Conservation (phyloP, 345 rosid genomes). For the Acer negundo region DNA sequence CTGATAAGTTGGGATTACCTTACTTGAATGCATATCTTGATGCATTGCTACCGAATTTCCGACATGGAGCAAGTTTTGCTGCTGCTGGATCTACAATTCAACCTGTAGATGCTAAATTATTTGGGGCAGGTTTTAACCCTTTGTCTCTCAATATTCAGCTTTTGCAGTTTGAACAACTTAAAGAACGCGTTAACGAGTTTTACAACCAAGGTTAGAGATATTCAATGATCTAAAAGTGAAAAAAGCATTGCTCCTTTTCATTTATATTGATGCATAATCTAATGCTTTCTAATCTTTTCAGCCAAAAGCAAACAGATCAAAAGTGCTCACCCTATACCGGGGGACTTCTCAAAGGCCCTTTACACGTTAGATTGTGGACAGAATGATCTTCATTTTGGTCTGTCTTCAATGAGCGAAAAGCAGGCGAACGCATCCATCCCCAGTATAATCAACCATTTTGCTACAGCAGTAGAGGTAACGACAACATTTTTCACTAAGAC, state of each 20-base stretch:
- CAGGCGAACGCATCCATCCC: constrained; percentile 26
- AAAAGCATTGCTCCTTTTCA: not conserved
- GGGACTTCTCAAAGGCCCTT: constrained; percentile 32
- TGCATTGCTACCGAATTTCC: constrained; percentile 22
- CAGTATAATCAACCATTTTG: constrained; percentile 14
- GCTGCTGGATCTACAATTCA: constrained; percentile 28
- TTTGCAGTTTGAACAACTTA: constrained; percentile 28
- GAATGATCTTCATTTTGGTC: constrained; percentile 31
- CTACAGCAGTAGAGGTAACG: constrained; percentile 21
- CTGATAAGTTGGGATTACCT: constrained; percentile 30
- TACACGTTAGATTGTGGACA: constrained; percentile 34
- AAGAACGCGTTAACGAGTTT: constrained; percentile 22
- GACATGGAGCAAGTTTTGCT: constrained; percentile 38
- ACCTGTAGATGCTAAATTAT: constrained; percentile 4
- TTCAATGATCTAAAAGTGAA: not conserved
- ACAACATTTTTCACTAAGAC: not conserved
- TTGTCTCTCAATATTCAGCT: constrained; percentile 27
- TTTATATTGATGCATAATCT: not conserved
- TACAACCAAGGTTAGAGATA: constrained; percentile 22
- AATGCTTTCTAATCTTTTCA: not conserved
- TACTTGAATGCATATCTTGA: constrained; percentile 30
- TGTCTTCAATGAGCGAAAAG: constrained; percentile 10
- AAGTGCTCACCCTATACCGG: constrained; percentile 25
- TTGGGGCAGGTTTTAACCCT: constrained; percentile 18
- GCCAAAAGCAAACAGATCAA: constrained; percentile 1